phyloP scores from a whole-genome alignment of 2,329 filamentous ascomycete species.

The Pseudogymnoascus sp. region DNA sequence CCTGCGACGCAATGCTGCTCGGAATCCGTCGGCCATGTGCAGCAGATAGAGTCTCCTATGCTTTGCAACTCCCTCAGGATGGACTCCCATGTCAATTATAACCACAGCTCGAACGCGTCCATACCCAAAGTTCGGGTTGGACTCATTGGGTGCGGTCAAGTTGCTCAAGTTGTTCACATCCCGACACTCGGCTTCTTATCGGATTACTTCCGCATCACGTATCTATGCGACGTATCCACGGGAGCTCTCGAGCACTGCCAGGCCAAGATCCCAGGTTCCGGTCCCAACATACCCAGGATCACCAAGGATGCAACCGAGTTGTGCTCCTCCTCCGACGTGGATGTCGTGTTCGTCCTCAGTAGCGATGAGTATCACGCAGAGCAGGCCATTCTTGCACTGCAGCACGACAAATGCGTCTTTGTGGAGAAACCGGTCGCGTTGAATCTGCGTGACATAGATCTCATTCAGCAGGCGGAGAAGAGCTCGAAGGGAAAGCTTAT shows the following conservation, averaged over 20 bases:
- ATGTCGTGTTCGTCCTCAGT: constrained; percentile 45
- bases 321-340: constrained; percentile 33
- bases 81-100: too few species aligned
- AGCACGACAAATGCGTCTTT: constrained; percentile 48
- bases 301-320: constrained; percentile 34
- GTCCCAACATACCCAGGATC: constrained; percentile 35
- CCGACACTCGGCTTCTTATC: constrained; percentile 28
- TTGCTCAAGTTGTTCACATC: constrained; percentile 47
- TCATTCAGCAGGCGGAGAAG: constrained; percentile 34
- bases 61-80: too few species aligned
- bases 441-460: too few species aligned
- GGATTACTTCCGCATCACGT: too few species aligned
- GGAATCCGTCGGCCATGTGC: too few species aligned
- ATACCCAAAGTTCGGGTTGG: too few species aligned
- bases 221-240: too few species aligned
- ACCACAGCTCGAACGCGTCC: too few species aligned
- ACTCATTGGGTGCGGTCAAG: constrained; percentile 37
- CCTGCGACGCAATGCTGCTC: too few species aligned
- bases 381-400: constrained; percentile 44
- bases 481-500: constrained; percentile 40
- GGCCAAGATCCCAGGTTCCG: too few species aligned
- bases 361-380: constrained; percentile 48
- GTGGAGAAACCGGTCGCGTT: constrained; percentile 46
- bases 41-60: too few species aligned
- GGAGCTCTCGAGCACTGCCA: too few species aligned